Conservation (phyloP, 1,139 yeast species). For the Kodamaea anthophila region DNA sequence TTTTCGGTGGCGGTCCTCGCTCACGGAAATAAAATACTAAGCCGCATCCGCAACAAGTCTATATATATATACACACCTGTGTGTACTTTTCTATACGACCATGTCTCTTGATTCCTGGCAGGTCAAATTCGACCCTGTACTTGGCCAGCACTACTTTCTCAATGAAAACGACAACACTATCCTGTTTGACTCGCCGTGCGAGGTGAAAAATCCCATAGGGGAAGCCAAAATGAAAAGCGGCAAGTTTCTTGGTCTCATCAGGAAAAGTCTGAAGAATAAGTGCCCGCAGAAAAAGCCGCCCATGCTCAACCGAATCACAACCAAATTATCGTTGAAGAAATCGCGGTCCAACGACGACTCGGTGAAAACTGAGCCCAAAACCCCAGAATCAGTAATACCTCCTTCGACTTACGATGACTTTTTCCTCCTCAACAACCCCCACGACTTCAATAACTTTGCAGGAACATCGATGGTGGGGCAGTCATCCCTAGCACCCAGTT, state of each 20-base stretch:
- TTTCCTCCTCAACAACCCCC: constrained; percentile 19
- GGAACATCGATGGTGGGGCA: constrained; percentile 21
- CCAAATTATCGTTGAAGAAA: constrained; percentile 4
- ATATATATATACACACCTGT: too few relatives aligned
- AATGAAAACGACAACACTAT: constrained; percentile 27
- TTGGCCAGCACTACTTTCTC: constrained; percentile 34
- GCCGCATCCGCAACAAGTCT: too few relatives aligned
- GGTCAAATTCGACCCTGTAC: constrained; percentile 24
- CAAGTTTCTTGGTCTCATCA: constrained; percentile 1
- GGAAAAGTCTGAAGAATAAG: constrained; percentile 3
- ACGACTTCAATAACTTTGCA: constrained; percentile 26
- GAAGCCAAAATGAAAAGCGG: neutral
- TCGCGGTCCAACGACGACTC: constrained; percentile 1
- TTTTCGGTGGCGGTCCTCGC: too few relatives aligned
- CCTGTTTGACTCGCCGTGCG: constrained; percentile 38
- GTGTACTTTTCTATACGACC: too few relatives aligned
- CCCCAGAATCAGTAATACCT: neutral
- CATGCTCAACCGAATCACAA: constrained; percentile 11
- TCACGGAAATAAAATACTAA: too few relatives aligned
- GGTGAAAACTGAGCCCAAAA: neutral
- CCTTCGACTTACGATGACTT: constrained; percentile 20
- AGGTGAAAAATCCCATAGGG: constrained; percentile 20
- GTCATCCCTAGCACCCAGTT: constrained; percentile 1
- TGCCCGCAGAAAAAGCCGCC: constrained; percentile 10
- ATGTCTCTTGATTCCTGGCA: too few relatives aligned